Base-by-base conservation (phyloP, 2,329 filamentous ascomycete species). In the Dactylellina parvicollis region DNA sequence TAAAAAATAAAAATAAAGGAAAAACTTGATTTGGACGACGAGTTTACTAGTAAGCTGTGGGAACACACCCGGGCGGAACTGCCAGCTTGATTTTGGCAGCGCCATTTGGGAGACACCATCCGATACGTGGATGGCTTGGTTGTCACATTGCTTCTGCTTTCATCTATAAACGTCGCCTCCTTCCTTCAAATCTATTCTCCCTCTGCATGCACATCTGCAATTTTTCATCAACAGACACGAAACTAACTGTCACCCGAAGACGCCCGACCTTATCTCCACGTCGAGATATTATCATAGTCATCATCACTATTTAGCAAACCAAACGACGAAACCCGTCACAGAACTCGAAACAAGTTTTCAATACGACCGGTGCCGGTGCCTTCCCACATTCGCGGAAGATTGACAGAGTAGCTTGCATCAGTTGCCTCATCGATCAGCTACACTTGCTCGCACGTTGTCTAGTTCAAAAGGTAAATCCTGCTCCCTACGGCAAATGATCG, bases 371-470 rank as follows among this genome's bases (percentile, higher is more conserved):
- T 59, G 30, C 52, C 60, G 30, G 54, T 54, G 30, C 66, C 69
- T 66, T 64, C 69, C 57, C 60, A 59, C 46, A 60, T 72, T 73
- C 60, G 69, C 60, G 60, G 60, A 73, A 73, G 69, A 73, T 73
- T 73, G 47, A 59, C 69, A 55, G 42, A 52, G 46, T 59, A 60
- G 69, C 54, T 62, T 66, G 60, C 55, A 73, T 42, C 44, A 73
- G 57, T 66, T 66, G 69, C 60, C 60, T 73, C 69, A 73, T 73
- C 69, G 60, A 73, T 55, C 66, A 36, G 34, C 44, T 32, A 40
- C 8, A 7, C 28, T 24, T 61, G 66, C 57, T 71, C 36, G 47
- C 57, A 60, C 55, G 55, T 49, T 47, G 36, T 62, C 40, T 60
- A 60, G 54, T 54, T 36, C 28, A 52, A 70, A 59, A 64, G 67